These are phyloP conservation scores for Lindgomyces ingoldianus DNA, from an alignment of 495 filamentous ascomycete genomes.

Conservation along the genomic window DNA sequence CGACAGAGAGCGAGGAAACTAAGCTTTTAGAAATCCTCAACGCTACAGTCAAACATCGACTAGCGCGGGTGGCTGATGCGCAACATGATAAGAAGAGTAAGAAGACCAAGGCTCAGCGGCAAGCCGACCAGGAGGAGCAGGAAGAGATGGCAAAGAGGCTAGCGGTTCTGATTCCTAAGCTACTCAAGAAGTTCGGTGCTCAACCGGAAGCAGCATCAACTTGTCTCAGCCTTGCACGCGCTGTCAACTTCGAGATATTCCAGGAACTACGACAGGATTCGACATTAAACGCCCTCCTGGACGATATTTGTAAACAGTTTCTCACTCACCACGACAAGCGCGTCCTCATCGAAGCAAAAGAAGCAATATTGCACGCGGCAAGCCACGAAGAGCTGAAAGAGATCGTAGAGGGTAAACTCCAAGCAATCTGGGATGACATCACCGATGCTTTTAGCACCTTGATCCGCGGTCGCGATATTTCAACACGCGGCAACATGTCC, in stretches of 20 bases:
- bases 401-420: constrained; percentile 73
- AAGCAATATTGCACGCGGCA: constrained; percentile 80
- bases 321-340: constrained; percentile 81
- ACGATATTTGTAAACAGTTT: constrained; percentile 93
- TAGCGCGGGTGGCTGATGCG: constrained; percentile 55
- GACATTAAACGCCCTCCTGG: constrained; percentile 76
- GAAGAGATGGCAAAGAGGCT: constrained; percentile 75
- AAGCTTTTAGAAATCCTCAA: constrained; percentile 86
- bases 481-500: constrained; percentile 61
- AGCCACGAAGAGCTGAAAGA: constrained; percentile 86
- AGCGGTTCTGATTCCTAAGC: constrained; percentile 73
- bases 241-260: constrained; percentile 83
- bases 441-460: constrained; percentile 68
- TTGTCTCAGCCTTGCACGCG: constrained; percentile 83
- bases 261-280: constrained; percentile 86
- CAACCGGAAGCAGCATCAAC: constrained; percentile 80
- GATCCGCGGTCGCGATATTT: constrained; percentile 65
- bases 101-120: constrained; percentile 55
- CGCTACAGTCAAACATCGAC: constrained; percentile 67
- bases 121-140: constrained; percentile 64
- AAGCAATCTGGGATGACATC: constrained; percentile 81
- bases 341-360: constrained; percentile 81
- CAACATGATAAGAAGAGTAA: constrained; percentile 42
- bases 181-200: constrained; percentile 89
- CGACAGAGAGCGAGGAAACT: constrained; percentile 74